Evolutionary conservation across 441 rosid species (phyloP), one percentile per base, ranked within the genome.

Genomic region (Erodium texanum): DNA sequence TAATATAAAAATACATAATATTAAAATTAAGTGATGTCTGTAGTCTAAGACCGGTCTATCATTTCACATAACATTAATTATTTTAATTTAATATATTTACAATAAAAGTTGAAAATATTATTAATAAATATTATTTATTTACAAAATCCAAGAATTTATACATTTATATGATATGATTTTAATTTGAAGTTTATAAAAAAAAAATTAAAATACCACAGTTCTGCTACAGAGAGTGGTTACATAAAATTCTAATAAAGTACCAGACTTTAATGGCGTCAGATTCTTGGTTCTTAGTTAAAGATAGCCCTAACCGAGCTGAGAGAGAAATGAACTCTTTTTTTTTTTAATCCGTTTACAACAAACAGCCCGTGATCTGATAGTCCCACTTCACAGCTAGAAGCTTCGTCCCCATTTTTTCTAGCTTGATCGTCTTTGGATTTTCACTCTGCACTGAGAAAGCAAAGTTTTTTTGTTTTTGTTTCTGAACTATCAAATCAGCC

Each of bases 321-420:
- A 56, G 22, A 54, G 75, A 62, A 66, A n/a, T 67, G 62, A 45
- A 45, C 78, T 73, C 80, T 82, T 80, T 79, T 82, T 77, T 73
- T 82, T 82, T 80, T 79, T 82, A 71, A 68, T 75, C 76, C 80
- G 82, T 80, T 78, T 69, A 80, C 80, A 79, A 24, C 86, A 68
- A 79, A 58, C 82, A 77, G 27, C 78, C 85, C 87, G 81, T 84
- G 85, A 84, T 86, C 81, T 70, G 79, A 20, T 58, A 58, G 20
- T 23, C 63, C 63, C 61, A 29, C 34, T 29, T 29, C 34, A 54
- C 15, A 36, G 7, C 20, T 27, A 20, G 24, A 20, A 58, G 24
- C 62, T 19, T 58, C 62, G 24, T 58, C 62, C 62, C 14, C 62
- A 58, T 20, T 58, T 19, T 58, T 20, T 45, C 59, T 16, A 5